Conservation (phyloP, 1,284 basidiomycete genomes). For the Tranzscheliella williamsii region DNA sequence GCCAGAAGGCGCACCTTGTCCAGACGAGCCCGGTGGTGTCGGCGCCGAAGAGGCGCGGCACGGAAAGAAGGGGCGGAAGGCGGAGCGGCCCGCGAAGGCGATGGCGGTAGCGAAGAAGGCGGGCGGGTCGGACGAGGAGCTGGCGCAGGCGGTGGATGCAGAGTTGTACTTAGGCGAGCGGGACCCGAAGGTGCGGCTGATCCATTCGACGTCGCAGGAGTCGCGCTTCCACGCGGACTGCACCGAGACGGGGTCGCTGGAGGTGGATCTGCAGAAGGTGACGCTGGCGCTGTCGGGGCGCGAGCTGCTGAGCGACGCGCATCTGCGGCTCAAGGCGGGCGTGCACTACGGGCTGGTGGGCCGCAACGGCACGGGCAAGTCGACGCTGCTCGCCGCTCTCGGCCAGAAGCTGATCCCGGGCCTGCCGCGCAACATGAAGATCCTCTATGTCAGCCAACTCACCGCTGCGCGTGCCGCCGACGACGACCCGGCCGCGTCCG, state of each 20-base stretch:
- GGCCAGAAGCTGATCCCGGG: constrained; percentile 66
- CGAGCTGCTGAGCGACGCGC: constrained; percentile 67
- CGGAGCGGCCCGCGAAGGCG: not conserved
- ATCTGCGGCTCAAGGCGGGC: constrained; percentile 66
- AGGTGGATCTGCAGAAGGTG: constrained; percentile 66
- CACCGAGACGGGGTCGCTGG: constrained; percentile 62
- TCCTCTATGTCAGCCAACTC: constrained; percentile 67
- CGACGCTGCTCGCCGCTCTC: constrained; percentile 64
- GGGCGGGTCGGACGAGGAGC: constrained; percentile 1
- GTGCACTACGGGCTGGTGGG: constrained; percentile 67
- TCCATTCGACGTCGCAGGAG: constrained; percentile 61
- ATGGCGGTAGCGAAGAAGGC: constrained; percentile 1
- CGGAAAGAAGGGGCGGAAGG: not conserved
- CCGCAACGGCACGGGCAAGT: constrained; percentile 69
- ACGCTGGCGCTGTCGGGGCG: constrained; percentile 64
- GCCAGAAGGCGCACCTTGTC: too few species aligned
- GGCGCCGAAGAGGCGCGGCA: too few species aligned
- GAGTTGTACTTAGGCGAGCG: constrained; percentile 13
- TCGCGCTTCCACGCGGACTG: constrained; percentile 66
- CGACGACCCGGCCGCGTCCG: constrained; percentile 17
- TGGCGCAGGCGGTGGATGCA: constrained; percentile 1
- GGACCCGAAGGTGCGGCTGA: constrained; percentile 24
- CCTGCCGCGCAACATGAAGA: constrained; percentile 65
- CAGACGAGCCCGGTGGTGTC: too few species aligned
- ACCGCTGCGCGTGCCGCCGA: constrained; percentile 30